These are phyloP conservation scores for Lagenidium giganteum DNA, from an alignment of 352 stramenopile species.

Conservation along the genomic window DNA sequence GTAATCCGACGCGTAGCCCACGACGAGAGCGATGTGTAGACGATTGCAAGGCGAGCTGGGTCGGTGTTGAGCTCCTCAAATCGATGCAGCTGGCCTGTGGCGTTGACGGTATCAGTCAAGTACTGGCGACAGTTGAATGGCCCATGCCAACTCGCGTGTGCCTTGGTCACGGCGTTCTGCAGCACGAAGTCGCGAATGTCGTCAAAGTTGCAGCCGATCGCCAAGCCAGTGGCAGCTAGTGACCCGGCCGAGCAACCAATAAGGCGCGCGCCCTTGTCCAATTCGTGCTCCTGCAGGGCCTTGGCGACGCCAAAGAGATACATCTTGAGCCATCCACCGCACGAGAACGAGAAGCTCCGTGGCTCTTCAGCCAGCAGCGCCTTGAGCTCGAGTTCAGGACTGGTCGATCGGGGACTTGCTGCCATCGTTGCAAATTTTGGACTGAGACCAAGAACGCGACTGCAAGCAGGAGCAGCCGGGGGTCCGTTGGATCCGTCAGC, in stretches of 20 bases:
- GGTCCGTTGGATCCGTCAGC: too few relatives aligned
- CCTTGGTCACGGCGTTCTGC: constrained; percentile 38
- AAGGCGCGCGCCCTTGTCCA: constrained; percentile 51
- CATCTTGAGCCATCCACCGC: constrained; percentile 85
- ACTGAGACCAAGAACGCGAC: too few relatives aligned
- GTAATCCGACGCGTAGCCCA: constrained; percentile 58
- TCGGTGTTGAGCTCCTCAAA: constrained; percentile 45
- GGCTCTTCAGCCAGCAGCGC: too few relatives aligned
- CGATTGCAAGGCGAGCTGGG: constrained; percentile 41
- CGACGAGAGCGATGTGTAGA: constrained; percentile 71
- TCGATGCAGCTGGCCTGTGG: constrained; percentile 31
- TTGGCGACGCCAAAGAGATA: constrained; percentile 87
- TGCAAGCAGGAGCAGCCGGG: too few relatives aligned
- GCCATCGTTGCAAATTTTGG: too few relatives aligned
- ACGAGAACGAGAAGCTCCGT: constrained; percentile 85
- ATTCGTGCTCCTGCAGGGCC: constrained; percentile 65
- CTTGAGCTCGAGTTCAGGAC: too few relatives aligned
- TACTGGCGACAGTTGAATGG: constrained; percentile 69
- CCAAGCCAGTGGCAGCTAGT: constrained; percentile 62
- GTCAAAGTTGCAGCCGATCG: constrained; percentile 73
- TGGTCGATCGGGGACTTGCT: too few relatives aligned
- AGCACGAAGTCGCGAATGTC: constrained; percentile 59
- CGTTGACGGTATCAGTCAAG: constrained; percentile 38
- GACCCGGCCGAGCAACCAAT: constrained; percentile 80
- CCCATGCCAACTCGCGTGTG: constrained; percentile 39